Conservation (phyloP, 352 stramenopile species). For the Phytophthora cryptogea region DNA sequence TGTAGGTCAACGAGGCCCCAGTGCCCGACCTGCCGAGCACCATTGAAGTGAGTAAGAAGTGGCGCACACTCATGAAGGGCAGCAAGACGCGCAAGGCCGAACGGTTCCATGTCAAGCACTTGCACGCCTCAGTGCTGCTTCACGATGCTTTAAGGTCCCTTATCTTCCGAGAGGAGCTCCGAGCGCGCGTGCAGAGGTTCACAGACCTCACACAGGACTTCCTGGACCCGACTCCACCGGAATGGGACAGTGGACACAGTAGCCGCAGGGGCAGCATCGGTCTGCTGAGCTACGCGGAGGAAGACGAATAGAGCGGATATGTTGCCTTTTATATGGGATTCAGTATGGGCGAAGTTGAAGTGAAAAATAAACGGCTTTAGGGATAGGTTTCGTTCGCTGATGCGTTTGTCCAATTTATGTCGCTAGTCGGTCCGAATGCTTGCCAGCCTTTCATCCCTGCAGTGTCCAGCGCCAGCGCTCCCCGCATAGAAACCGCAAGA, state of each 20-base stretch:
- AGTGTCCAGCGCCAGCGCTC: conserved; percentile 17
- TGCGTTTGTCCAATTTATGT: no score
- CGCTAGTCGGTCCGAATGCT: conserved; percentile 1
- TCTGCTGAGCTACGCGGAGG: conserved; percentile 2
- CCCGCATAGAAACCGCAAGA: neutral
- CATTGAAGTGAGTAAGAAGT: conserved; percentile 62
- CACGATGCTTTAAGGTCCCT: conserved; percentile 56
- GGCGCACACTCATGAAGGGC: conserved; percentile 47
- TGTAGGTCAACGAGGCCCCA: conserved; percentile 45
- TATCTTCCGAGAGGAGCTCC: conserved; percentile 70
- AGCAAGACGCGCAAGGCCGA: conserved; percentile 61
- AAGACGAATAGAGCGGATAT: neutral
- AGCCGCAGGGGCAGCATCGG: conserved; percentile 5
- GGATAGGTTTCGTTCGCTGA: neutral
- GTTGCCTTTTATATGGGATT: neutral
- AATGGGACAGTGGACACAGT: neutral
- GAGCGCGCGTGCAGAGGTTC: conserved; percentile 55
- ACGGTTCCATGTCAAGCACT: conserved; percentile 55
- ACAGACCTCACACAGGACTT: conserved; percentile 34
- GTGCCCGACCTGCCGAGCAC: conserved; percentile 51
- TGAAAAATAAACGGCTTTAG: conserved; percentile 24
- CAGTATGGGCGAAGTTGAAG: conserved; percentile 17
- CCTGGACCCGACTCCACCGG: neutral
- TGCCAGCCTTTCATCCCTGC: conserved; percentile 15
- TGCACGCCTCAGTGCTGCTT: conserved; percentile 50